Conservation (phyloP, 352 stramenopile genomes). For the Phytophthora sansomeana region DNA sequence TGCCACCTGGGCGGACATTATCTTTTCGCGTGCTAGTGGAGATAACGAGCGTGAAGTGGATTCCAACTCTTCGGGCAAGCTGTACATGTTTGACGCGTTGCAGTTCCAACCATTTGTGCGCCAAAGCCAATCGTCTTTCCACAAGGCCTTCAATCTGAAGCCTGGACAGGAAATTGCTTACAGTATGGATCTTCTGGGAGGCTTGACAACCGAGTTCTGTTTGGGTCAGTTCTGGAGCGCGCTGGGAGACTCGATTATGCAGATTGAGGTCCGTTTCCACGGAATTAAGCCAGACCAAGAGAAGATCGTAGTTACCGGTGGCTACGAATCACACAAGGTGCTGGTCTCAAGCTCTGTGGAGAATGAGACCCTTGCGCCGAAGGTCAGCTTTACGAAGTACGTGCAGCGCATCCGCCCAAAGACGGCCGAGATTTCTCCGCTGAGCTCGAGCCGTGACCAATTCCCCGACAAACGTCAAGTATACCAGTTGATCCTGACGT, state of each 20-base stretch:
- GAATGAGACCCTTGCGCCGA: conserved; percentile 82
- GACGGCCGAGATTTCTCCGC: conserved; percentile 75
- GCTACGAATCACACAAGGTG: conserved; percentile 79
- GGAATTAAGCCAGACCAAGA: conserved; percentile 78
- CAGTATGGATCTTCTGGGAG: conserved; percentile 78
- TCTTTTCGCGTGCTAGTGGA: conserved; percentile 60
- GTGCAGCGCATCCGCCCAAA: conserved; percentile 83
- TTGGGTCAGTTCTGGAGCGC: conserved; percentile 93
- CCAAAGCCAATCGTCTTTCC: conserved; percentile 75
- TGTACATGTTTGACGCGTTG: conserved; percentile 90
- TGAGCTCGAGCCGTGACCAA: conserved; percentile 83
- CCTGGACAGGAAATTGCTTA: conserved; percentile 69
- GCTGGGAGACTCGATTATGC: conserved; percentile 81
- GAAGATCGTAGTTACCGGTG: conserved; percentile 66
- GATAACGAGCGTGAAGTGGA: conserved; percentile 56
- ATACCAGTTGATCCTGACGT: conserved; percentile 92
- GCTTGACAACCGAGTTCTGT: conserved; percentile 88
- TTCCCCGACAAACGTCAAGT: conserved; percentile 87
- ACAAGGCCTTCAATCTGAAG: conserved; percentile 75
- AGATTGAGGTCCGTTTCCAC: conserved; percentile 88
- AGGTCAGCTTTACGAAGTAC: conserved; percentile 86
- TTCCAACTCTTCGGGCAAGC: conserved; percentile 70
- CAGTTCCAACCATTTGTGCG: conserved; percentile 91
- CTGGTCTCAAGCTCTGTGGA: conserved; percentile 73
- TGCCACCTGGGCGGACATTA: conserved; percentile 90